Evolutionary conservation across 148 eudicot species (phyloP).

Genomic region (Heliamphora exappendiculata): DNA sequence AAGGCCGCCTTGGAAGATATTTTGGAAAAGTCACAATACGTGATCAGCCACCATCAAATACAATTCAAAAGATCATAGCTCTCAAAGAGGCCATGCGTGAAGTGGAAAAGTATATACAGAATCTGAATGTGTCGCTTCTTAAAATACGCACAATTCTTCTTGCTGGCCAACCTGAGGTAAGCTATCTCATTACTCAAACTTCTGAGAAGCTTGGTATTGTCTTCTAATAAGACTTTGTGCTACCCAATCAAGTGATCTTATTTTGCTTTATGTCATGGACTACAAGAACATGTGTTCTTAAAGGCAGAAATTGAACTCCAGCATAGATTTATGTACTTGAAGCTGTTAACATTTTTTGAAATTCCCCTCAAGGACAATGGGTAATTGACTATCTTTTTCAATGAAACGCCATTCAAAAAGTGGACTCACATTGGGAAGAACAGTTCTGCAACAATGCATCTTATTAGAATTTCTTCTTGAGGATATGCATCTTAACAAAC

Average conservation of each 20-base stretch:
- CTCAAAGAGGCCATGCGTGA: constrained; percentile 84
- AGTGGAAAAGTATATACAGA: constrained; percentile 72
- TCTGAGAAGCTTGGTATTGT: neutral
- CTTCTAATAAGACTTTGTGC: neutral
- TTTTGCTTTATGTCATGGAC: neutral
- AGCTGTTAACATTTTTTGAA: no score
- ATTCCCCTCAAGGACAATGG: neutral
- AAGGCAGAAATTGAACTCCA: neutral
- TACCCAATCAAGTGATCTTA: neutral
- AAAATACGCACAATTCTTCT: constrained; percentile 72
- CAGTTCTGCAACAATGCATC: neutral
- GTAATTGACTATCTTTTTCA: neutral
- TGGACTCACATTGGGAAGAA: neutral
- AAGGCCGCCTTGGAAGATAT: constrained; percentile 87
- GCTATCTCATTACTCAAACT: constrained; percentile 7
- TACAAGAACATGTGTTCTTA: neutral
- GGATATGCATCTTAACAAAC: neutral
- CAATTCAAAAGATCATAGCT: constrained; percentile 84
- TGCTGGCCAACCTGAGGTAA: constrained; percentile 90
- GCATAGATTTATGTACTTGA: neutral
- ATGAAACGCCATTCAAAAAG: neutral
- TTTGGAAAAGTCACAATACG: constrained; percentile 72
- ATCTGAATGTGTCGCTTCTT: constrained; percentile 60
- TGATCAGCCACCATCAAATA: constrained; percentile 95
- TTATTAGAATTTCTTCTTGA: neutral